phyloP scores from a whole-genome alignment of 108 stramenopile genomes.

The Conticribra weissflogii region DNA sequence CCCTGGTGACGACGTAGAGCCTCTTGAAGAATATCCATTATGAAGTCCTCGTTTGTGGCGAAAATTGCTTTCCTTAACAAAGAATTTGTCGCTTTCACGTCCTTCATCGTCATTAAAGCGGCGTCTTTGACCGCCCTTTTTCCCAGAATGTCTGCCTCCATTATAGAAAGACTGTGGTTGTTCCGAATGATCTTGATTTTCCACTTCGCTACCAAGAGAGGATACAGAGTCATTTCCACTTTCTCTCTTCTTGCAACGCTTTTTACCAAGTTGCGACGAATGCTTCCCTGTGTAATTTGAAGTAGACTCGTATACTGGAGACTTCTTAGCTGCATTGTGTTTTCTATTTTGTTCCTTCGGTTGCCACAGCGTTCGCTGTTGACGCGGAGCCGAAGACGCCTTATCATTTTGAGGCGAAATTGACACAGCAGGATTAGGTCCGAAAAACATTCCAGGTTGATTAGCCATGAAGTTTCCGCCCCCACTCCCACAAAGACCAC shows the following conservation, averaged over 20 bases:
- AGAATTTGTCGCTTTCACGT: background rate
- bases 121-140: slow-evolving; percentile 58
- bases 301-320: background rate
- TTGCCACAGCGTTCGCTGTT: slow-evolving; percentile 39
- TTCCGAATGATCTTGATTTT: background rate
- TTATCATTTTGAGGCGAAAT: background rate
- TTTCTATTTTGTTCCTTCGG: slow-evolving; percentile 9
- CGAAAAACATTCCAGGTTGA: background rate
- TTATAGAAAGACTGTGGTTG: background rate
- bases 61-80: background rate
- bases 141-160: slow-evolving; percentile 4
- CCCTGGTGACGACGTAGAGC: slow-evolving; percentile 36
- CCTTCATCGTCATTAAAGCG: slow-evolving; percentile 50
- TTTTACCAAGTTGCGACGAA: slow-evolving; percentile 21
- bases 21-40: slow-evolving; percentile 38
- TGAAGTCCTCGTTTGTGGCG: slow-evolving; percentile 46
- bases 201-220: slow-evolving; percentile 33
- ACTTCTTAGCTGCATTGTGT: background rate
- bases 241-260: slow-evolving; percentile 35
- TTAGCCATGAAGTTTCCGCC: background rate
- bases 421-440: background rate
- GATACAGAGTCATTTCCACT: slow-evolving; percentile 43
- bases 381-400: background rate
- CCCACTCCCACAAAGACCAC: slow-evolving; percentile 4
- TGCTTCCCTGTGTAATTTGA: background rate